phyloP scores from a whole-genome alignment of 306 rosid species.

The Sphenostylis stenocarpa region DNA sequence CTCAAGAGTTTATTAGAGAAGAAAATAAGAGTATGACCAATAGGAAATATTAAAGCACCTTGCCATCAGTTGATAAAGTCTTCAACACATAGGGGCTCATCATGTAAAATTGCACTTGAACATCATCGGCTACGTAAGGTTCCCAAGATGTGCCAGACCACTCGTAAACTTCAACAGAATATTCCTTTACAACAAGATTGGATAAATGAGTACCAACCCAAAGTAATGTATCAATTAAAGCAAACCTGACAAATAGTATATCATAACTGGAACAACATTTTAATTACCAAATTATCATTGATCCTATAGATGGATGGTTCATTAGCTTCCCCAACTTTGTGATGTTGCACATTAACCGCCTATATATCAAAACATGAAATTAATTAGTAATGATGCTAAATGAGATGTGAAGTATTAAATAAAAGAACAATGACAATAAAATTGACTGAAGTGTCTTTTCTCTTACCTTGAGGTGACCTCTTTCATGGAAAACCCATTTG shows the following conservation, averaged over 20 bases:
- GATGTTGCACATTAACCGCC: conserved; percentile 86
- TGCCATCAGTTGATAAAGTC: conserved; percentile 70
- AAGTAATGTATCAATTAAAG: conserved; percentile 8
- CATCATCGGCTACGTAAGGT: conserved; percentile 87
- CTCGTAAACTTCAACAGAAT: conserved; percentile 82
- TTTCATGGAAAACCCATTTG: conserved; percentile 98
- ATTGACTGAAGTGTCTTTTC: neutral
- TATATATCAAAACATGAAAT: conserved; percentile 31
- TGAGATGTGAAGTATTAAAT: conserved; percentile 10
- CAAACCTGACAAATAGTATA: neutral
- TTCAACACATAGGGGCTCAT: conserved; percentile 99
- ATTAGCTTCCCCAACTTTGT: conserved; percentile 72
- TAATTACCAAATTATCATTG: conserved; percentile 88
- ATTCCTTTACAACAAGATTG: conserved; percentile 59
- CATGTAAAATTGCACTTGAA: conserved; percentile 98
- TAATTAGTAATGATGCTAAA: conserved; percentile 24
- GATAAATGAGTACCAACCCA: conserved; percentile 33
- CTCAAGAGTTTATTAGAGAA: conserved; percentile 5
- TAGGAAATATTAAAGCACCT: conserved; percentile 50
- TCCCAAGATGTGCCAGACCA: conserved; percentile 95
- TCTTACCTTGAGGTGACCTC: conserved; percentile 96
- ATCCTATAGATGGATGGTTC: conserved; percentile 91
- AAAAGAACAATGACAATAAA: conserved; percentile 19
- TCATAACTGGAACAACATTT: conserved; percentile 14
- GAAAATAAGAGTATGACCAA: neutral